These are phyloP conservation scores for Rubus idaeus DNA, from an alignment of 306 rosid species.

Conservation along the genomic window DNA sequence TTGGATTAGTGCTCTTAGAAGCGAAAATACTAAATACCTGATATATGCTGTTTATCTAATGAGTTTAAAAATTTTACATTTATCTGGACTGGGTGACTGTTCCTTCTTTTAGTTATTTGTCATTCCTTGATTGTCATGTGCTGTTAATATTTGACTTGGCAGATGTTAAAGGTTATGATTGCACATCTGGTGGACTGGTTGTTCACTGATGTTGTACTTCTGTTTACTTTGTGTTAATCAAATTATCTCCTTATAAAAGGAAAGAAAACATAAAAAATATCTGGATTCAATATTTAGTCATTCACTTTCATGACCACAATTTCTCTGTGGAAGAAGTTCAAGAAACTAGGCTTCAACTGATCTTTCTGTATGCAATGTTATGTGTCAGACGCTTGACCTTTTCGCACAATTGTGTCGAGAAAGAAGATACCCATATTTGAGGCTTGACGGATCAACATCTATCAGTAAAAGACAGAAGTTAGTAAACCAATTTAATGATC, in stretches of 20 bases:
- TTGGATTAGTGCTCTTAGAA: neutral
- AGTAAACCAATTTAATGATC: slow-evolving; percentile 83
- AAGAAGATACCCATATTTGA: slow-evolving; percentile 83
- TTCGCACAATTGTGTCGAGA: slow-evolving; percentile 94
- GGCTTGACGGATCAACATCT: slow-evolving; percentile 93
- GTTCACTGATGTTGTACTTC: neutral
- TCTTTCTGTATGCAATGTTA: slow-evolving; percentile 27
- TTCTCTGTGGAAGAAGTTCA: neutral
- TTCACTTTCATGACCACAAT: neutral
- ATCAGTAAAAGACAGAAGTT: slow-evolving; percentile 92
- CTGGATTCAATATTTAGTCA: neutral
- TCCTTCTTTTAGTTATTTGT: slow-evolving; percentile 1
- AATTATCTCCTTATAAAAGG: no score
- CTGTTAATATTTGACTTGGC: neutral
- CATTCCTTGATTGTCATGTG: neutral
- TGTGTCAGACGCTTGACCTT: slow-evolving; percentile 87
- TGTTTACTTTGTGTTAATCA: neutral
- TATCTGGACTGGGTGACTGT: neutral
- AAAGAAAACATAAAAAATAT: neutral
- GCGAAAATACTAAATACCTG: neutral
- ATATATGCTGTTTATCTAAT: neutral
- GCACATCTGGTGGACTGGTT: neutral
- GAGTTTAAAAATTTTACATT: neutral
- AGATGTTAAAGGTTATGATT: neutral
- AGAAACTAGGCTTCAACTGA: slow-evolving; percentile 6